These are phyloP conservation scores for Fonsecaea erecta DNA, from an alignment of 2,329 filamentous ascomycete species.

Conservation along the genomic window DNA sequence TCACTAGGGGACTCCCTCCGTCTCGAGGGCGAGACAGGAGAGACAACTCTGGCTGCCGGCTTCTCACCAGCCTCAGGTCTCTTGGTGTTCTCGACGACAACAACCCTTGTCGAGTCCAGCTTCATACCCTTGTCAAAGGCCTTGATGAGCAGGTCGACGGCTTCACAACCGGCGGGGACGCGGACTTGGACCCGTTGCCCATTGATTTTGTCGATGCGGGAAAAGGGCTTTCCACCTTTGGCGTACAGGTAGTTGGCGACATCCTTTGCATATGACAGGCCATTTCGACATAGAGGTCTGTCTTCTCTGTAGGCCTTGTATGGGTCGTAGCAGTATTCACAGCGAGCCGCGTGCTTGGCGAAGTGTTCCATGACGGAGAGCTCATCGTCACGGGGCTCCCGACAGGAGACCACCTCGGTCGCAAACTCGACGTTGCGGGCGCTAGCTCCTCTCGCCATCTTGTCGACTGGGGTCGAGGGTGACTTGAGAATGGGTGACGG, in stretches of 20 bases:
- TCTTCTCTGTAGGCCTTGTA: slow-evolving; percentile 40
- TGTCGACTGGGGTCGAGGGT: slow-evolving; percentile 25
- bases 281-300: slow-evolving; percentile 43
- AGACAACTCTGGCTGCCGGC: slow-evolving; percentile 3
- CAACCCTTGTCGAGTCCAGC: slow-evolving; percentile 20
- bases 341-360: slow-evolving; percentile 43
- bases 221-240: slow-evolving; percentile 47
- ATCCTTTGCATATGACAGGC: slow-evolving; percentile 42
- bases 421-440: slow-evolving; percentile 37
- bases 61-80: slow-evolving; percentile 10
- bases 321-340: slow-evolving; percentile 42
- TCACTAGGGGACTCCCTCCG: slow-evolving; percentile 20
- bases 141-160: slow-evolving; percentile 46
- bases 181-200: slow-evolving; percentile 48
- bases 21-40: slow-evolving; percentile 8
- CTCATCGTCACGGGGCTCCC: slow-evolving; percentile 42
- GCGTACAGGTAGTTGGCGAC: slow-evolving; percentile 46
- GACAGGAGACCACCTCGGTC: slow-evolving; percentile 33
- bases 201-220: slow-evolving; percentile 48
- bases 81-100: slow-evolving; percentile 15
- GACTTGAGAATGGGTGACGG: slow-evolving; percentile 27
- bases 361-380: slow-evolving; percentile 44
- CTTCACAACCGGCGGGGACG: slow-evolving; percentile 46
- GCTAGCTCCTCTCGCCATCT: slow-evolving; percentile 29
- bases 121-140: slow-evolving; percentile 50